Percentiles rank a stretch among this genome's conserved stretches.
Evolutionary conservation across 164 flowering plant genomes (phyloP).

Genomic region (Magnolia officinalis): DNA sequence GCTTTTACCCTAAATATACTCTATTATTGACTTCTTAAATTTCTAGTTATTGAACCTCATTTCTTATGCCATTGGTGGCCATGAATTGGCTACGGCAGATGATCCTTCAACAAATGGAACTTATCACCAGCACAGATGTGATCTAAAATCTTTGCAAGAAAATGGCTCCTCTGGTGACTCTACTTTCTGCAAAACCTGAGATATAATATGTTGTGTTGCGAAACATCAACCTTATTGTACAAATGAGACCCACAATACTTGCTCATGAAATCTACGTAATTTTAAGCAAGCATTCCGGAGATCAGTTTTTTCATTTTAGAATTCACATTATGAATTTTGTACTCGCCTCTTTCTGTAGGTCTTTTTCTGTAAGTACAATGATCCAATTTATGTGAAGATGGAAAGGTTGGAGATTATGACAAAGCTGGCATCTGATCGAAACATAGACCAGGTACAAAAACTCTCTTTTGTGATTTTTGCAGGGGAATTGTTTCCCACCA

Average conservation of each 20-base stretch:
- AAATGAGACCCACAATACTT: constrained; percentile 91
- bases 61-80: neutral
- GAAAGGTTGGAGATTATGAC: constrained; percentile 97
- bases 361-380: constrained; percentile 98
- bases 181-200: constrained; percentile 99
- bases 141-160: constrained; percentile 98
- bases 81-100: constrained; percentile 50
- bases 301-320: neutral
- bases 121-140: constrained; percentile 92
- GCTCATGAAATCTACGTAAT: constrained; percentile 98
- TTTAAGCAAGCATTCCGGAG: neutral
- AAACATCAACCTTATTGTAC: constrained; percentile 95
- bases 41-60: neutral
- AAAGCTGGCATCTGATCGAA: constrained; percentile 97
- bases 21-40: neutral
- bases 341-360: constrained; percentile 46
- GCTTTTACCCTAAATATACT: neutral
- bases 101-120: constrained; percentile 99
- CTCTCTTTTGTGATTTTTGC: neutral
- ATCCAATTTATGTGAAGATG: constrained; percentile 98
- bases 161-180: constrained; percentile 99
- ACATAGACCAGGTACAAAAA: constrained; percentile 82
- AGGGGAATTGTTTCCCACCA: neutral
- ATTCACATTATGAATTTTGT: neutral
- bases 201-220: constrained; percentile 97